These are phyloP conservation scores for Protostelium mycophagum DNA, from an alignment of 78 protist species.

Conservation along the genomic window DNA sequence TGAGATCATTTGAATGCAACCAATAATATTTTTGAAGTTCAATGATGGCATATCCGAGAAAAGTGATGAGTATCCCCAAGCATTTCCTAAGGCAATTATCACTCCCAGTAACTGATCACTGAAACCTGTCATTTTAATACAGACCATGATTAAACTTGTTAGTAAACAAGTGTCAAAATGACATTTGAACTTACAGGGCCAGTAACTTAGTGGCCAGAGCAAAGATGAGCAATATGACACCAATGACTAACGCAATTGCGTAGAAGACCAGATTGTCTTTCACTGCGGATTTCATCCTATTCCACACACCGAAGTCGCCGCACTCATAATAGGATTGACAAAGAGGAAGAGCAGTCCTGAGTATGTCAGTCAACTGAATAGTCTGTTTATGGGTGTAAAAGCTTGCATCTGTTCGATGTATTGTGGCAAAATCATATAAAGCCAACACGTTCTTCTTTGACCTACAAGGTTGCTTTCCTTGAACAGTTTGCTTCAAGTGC, in stretches of 20 bases:
- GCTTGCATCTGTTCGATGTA: no score
- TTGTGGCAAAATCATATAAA: no score
- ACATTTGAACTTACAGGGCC: no score
- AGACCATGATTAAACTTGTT: no score
- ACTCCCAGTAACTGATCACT: background rate
- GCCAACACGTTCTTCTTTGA: no score
- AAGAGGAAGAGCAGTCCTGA: background rate
- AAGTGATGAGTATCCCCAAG: background rate
- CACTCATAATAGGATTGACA: background rate
- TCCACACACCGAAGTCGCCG: background rate
- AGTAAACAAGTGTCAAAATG: no score
- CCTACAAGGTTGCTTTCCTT: no score
- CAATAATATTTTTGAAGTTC: background rate
- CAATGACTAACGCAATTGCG: background rate
- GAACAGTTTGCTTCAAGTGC: background rate
- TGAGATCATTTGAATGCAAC: background rate
- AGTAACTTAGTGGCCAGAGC: no score
- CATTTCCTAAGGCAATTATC: background rate
- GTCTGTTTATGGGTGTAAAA: no score
- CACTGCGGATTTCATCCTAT: background rate
- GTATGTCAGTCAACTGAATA: no score
- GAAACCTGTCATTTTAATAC: no score
- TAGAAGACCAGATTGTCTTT: background rate
- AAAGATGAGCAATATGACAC: background rate
- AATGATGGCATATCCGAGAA: background rate